Evolutionary conservation across 805 yeast species (phyloP), one percentile per base, ranked within the genome.

Genomic region (Ogataea ramenticola): DNA sequence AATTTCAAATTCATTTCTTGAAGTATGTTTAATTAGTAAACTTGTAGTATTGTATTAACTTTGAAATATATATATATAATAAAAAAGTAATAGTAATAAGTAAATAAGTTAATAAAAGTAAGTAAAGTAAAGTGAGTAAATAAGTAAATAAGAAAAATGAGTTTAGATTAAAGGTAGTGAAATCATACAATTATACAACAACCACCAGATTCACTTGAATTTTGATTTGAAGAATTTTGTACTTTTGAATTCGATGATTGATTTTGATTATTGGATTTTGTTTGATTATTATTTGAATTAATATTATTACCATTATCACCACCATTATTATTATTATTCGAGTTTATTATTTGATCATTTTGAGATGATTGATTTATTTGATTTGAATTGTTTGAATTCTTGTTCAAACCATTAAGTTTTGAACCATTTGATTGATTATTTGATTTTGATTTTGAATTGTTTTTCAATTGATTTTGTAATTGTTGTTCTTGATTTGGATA

Each of bases 101-200:
- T n/a, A n/a, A n/a, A n/a, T n/a, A n/a, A n/a, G n/a, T n/a, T n/a
- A n/a, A n/a, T n/a, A n/a, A n/a, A n/a, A n/a, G n/a, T n/a, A n/a
- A n/a, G n/a, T n/a, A n/a, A n/a, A n/a, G n/a, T n/a, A n/a, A n/a
- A n/a, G n/a, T n/a, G n/a, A 26, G 16, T 14, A 26, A 26, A 26
- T 3, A 17, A 17, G 32, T 16, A 26, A 17, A 16, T 4, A 12
- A 15, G 8, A 16, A 37, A 37, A 17, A 37, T 11, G 14, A 26
- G 27, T 6, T 7, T 24, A 7, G 27, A 24, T 24, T 8, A 15
- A 21, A 14, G 10, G 26, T 26, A 17, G 26, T 9, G 14, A 9
- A 19, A 2, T 56, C 47, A 63, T 59, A 62, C 53, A 33, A 64
- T 56, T 29, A 49, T 47, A 55, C 67, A 63, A 46, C 68, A 64